These are phyloP conservation scores for Fragilaria radians DNA, from an alignment of 108 stramenopile species.

Conservation along the genomic window DNA sequence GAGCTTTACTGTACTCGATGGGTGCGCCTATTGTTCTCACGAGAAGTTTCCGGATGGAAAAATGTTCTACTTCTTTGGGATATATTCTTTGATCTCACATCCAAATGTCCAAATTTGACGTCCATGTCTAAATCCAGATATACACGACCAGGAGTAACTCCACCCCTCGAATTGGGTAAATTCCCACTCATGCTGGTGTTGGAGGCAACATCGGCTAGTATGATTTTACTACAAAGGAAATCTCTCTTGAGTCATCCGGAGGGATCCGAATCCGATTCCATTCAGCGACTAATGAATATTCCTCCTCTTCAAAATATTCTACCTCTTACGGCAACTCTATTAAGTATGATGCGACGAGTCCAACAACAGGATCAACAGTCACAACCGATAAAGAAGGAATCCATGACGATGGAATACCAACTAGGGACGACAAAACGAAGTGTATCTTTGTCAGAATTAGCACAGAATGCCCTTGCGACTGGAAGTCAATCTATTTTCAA, in stretches of 20 bases:
- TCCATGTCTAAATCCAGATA: conserved; percentile 6
- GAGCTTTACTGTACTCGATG: conserved; percentile 62
- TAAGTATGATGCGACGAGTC: conserved; percentile 5
- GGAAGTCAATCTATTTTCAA: neutral
- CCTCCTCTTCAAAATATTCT: conserved; percentile 40
- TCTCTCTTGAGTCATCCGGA: conserved; percentile 37
- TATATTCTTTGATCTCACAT: conserved; percentile 34
- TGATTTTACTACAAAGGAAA: conserved; percentile 52
- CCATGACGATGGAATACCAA: too few relatives aligned
- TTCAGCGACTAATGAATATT: conserved; percentile 63
- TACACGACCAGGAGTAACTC: neutral
- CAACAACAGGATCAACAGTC: neutral
- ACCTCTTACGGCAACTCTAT: neutral
- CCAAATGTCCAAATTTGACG: conserved; percentile 4
- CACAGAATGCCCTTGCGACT: neutral
- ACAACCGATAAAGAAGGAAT: neutral
- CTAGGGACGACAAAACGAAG: too few relatives aligned
- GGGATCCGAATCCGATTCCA: conserved; percentile 19
- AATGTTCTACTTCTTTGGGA: conserved; percentile 47
- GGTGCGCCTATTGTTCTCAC: conserved; percentile 71
- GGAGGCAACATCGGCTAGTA: conserved; percentile 54
- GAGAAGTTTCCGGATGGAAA: conserved; percentile 44
- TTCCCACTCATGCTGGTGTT: conserved; percentile 46
- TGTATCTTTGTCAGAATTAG: neutral
- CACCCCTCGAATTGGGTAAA: neutral